Base-by-base conservation (phyloP, 257 asterid genomes). In the Lithospermum erythrorhizon region DNA sequence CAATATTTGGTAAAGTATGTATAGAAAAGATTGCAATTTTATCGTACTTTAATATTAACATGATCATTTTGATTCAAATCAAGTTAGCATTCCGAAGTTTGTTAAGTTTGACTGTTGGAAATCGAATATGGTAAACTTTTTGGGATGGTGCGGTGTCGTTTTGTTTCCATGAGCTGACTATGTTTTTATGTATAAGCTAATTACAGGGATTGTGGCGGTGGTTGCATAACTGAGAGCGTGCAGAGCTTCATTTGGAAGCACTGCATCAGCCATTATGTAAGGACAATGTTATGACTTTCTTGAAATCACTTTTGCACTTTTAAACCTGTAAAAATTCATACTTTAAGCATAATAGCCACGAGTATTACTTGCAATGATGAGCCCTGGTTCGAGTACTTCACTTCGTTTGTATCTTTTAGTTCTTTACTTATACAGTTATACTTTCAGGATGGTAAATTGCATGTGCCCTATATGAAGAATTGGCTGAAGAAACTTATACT, bases 211-310 rank as follows among this genome's bases (percentile, higher is more conserved):
- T 70, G 74, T 45, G 94, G 95, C n/a, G 85, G 88, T 49, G 94
- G 95, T 65, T 78, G 80, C 49, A 64, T 91, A 65, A 76, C 81
- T 1, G 82, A 85, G 75, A 72, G 61, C 53, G 90, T 84, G 9
- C 98, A 88, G 80, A 71, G 70, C 27, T 82, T 79, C 83, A 83
- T 91, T 64, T 88, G 95, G 95, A 68, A 67, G 30, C 76, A 56
- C 66, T 91, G 94, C 67, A 76, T 91, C 53, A 58, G 70, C 71
- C 70, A 67, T 62, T 73, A 87, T 21, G 98, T 86, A 70, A 61
- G 90, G 45, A 16, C 47, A 53, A 15, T 24, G 30, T 21, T 49
- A 18, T 22, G 45, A 53, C 49, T 21, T 23, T 59, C 25, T 17
- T 64, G 55, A 47, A 45, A 5, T 41, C 49, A 41, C 5, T 41